Conservation (phyloP, 108 stramenopile species). For the Cyclostephanos tholiformis region DNA sequence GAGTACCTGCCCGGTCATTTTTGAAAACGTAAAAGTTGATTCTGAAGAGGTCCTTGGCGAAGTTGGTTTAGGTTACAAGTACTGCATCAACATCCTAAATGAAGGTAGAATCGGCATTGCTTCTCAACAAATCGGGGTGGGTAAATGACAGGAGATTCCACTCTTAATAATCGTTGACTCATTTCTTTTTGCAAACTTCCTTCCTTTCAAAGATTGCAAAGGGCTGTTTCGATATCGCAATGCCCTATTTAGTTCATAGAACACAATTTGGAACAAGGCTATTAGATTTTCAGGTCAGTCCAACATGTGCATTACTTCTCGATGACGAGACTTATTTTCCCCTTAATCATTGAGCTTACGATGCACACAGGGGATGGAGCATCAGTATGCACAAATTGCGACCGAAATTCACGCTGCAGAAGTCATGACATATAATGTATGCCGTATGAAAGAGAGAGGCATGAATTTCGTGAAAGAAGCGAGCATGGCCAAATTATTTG, state of each 20-base stretch:
- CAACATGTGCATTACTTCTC: background rate
- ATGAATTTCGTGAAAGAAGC: conserved; percentile 93
- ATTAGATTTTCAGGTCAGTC: conserved; percentile 82
- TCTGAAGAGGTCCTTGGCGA: conserved; percentile 79
- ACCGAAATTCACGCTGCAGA: conserved; percentile 95
- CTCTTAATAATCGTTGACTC: background rate
- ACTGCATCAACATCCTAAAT: conserved; percentile 96
- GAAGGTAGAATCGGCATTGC: conserved; percentile 97
- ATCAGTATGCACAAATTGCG: conserved; percentile 92
- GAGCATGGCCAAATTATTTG: conserved; percentile 92
- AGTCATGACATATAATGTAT: conserved; percentile 91
- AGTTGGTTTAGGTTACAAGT: conserved; percentile 92
- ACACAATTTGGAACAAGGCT: conserved; percentile 89
- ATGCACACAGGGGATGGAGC: conserved; percentile 83
- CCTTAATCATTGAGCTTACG: background rate
- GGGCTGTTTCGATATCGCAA: conserved; percentile 85
- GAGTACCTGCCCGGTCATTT: conserved; percentile 87
- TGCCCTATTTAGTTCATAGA: conserved; percentile 91
- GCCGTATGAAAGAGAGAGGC: conserved; percentile 89
- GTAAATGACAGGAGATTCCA: background rate
- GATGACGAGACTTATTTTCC: background rate
- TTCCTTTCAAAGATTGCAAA: conserved; percentile 73
- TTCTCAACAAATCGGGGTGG: conserved; percentile 83
- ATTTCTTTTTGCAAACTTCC: background rate
- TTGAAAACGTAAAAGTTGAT: conserved; percentile 89